Percentiles rank a stretch among this genome's conserved stretches.
Evolutionary conservation across 176 grass and related monocot genomes (phyloP).

Genomic region (Ampelocalamus luodianensis): DNA sequence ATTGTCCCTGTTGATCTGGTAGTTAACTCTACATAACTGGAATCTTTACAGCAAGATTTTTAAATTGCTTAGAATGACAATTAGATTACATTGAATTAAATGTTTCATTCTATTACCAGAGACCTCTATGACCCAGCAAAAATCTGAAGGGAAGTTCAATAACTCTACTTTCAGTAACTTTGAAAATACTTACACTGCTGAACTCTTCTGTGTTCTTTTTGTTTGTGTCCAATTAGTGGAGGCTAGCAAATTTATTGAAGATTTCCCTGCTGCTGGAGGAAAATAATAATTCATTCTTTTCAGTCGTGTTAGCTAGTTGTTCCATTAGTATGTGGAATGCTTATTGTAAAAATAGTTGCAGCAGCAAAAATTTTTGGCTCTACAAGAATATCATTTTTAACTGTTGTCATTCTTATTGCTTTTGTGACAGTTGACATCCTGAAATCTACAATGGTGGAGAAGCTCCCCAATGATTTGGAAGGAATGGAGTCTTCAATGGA

Average conservation of each 20-base stretch:
- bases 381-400: neutral
- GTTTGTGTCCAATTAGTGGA: neutral
- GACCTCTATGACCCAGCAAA: neutral
- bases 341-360: neutral
- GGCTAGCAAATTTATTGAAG: neutral
- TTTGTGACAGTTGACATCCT: constrained; percentile 69
- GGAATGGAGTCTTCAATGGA: constrained; percentile 94
- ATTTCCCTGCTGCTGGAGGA: neutral
- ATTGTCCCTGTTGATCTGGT: neutral
- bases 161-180: neutral
- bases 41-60: neutral
- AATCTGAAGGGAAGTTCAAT: neutral
- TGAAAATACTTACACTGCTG: neutral
- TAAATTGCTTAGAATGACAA: neutral
- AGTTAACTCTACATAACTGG: neutral
- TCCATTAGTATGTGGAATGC: neutral
- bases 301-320: neutral
- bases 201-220: neutral
- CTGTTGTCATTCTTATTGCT: neutral
- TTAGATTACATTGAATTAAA: neutral
- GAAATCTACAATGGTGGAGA: constrained; percentile 79
- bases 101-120: neutral
- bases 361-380: neutral
- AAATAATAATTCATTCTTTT: neutral
- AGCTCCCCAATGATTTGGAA: constrained; percentile 89